These are phyloP conservation scores for Camptophora hylomeconis DNA, from an alignment of 2,329 filamentous ascomycete genomes.

Conservation along the genomic window DNA sequence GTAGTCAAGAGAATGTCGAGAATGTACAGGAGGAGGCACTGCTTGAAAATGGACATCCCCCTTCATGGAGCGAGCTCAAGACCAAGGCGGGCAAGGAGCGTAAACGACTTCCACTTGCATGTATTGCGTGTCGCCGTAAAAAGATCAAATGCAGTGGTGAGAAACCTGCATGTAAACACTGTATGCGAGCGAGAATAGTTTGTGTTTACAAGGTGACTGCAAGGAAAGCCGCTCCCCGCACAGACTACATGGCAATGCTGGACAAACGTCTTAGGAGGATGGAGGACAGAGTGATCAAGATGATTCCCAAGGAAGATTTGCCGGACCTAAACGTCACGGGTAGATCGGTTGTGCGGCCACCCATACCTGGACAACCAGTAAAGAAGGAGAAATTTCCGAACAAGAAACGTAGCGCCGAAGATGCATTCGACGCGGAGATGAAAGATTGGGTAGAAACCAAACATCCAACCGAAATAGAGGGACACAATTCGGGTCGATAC, in stretches of 20 bases:
- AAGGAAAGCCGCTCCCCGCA: constrained; percentile 82
- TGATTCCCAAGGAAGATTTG: constrained; percentile 76
- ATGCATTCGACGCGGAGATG: constrained; percentile 72
- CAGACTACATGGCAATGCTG: constrained; percentile 98
- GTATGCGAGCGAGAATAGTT: constrained; percentile 77
- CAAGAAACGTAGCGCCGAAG: constrained; percentile 74
- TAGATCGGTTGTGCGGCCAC: constrained; percentile 73
- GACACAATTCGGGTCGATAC: constrained; percentile 41
- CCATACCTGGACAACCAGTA: constrained; percentile 43
- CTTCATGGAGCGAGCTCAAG: constrained; percentile 70
- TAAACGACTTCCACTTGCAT: constrained; percentile 82
- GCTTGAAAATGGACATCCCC: constrained; percentile 45
- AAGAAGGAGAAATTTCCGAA: constrained; percentile 37
- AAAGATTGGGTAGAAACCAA: constrained; percentile 64
- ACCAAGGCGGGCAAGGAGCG: constrained; percentile 92
- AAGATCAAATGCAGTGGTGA: constrained; percentile 97
- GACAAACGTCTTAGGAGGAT: constrained; percentile 92
- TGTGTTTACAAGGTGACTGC: constrained; percentile 97
- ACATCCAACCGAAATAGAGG: constrained; percentile 19
- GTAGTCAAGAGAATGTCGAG: too few relatives aligned
- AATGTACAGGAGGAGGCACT: too few relatives aligned
- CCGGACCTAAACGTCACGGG: constrained; percentile 55
- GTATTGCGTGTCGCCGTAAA: constrained; percentile 89
- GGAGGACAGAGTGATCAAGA: constrained; percentile 95
- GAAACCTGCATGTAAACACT: constrained; percentile 96